Conservation (phyloP, 192 early-diverging fungal species). For the Spizellomyces sp. region DNA sequence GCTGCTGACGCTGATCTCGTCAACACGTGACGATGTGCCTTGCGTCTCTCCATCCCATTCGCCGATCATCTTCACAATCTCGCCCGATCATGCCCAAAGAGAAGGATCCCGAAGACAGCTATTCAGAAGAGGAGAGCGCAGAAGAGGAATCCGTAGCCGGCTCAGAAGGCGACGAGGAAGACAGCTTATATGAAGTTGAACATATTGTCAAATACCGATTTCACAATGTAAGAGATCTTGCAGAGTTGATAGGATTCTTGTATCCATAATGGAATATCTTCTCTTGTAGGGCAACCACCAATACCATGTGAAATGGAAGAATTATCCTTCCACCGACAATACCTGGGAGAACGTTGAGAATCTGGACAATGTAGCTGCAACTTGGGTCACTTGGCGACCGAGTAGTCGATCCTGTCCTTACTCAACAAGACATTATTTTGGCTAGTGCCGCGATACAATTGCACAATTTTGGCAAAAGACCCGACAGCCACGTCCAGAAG, state of each 20-base stretch:
- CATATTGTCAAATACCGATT: background rate
- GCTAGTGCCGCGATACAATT: background rate
- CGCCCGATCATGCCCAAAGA: too few relatives aligned
- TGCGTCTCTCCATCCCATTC: too few relatives aligned
- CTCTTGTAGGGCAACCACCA: constrained; percentile 3
- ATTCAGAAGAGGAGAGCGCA: background rate
- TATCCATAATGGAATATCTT: too few relatives aligned
- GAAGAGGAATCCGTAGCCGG: background rate
- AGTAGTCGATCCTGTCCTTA: too few relatives aligned
- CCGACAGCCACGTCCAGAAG: background rate
- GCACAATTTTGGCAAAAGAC: constrained; percentile 2
- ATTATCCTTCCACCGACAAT: background rate
- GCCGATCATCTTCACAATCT: too few relatives aligned
- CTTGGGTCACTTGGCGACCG: too few relatives aligned
- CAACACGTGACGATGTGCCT: too few relatives aligned
- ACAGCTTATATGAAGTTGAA: background rate
- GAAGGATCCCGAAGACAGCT: background rate
- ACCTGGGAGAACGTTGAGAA: constrained; percentile 2
- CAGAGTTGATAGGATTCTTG: too few relatives aligned
- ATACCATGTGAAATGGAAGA: constrained; percentile 9
- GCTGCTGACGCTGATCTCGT: too few relatives aligned
- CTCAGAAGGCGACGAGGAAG: background rate
- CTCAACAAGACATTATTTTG: too few relatives aligned
- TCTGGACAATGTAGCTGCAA: background rate
- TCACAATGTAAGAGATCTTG: background rate